phyloP scores from a whole-genome alignment of 208 protist species.

The Wallacemonas rigidus region DNA sequence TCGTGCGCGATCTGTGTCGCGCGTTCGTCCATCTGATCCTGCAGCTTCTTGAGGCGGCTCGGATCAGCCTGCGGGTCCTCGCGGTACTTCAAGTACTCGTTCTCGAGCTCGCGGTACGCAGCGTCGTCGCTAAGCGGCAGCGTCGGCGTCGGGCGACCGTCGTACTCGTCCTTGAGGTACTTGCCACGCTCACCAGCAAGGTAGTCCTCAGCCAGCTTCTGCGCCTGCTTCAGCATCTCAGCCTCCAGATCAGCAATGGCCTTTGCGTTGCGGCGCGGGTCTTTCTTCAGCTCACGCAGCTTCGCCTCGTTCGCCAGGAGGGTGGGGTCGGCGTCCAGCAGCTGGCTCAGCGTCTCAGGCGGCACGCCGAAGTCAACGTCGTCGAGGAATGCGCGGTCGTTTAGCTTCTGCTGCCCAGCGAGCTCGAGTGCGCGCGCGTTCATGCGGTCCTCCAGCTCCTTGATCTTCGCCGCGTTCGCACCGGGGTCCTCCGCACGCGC shows the following conservation, averaged over 20 bases:
- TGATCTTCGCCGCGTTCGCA: slow-evolving; percentile 44
- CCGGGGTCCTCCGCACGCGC: slow-evolving; percentile 44
- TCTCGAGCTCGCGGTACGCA: slow-evolving; percentile 68
- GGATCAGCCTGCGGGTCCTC: slow-evolving; percentile 67
- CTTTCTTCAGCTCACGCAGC: slow-evolving; percentile 63
- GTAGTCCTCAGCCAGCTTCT: slow-evolving; percentile 71
- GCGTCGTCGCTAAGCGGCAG: slow-evolving; percentile 69
- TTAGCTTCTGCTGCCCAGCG: slow-evolving; percentile 50
- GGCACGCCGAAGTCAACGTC: slow-evolving; percentile 55
- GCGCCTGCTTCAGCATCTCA: slow-evolving; percentile 72
- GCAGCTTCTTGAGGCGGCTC: slow-evolving; percentile 48
- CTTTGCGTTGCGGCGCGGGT: slow-evolving; percentile 49
- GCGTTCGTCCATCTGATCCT: slow-evolving; percentile 68
- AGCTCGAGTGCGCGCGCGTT: slow-evolving; percentile 70
- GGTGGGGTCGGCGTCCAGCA: slow-evolving; percentile 57
- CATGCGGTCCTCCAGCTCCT: slow-evolving; percentile 66
- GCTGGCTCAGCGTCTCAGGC: slow-evolving; percentile 58
- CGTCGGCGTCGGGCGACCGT: slow-evolving; percentile 52
- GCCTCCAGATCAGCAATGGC: slow-evolving; percentile 69
- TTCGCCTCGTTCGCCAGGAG: slow-evolving; percentile 54
- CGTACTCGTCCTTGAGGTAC: slow-evolving; percentile 50
- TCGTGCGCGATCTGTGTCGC: slow-evolving; percentile 50
- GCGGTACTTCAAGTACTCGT: slow-evolving; percentile 56
- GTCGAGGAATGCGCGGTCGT: slow-evolving; percentile 70
- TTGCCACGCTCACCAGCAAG: slow-evolving; percentile 60